Base-by-base conservation (phyloP, 306 rosid genomes). In the Gastrolobium bilobum region DNA sequence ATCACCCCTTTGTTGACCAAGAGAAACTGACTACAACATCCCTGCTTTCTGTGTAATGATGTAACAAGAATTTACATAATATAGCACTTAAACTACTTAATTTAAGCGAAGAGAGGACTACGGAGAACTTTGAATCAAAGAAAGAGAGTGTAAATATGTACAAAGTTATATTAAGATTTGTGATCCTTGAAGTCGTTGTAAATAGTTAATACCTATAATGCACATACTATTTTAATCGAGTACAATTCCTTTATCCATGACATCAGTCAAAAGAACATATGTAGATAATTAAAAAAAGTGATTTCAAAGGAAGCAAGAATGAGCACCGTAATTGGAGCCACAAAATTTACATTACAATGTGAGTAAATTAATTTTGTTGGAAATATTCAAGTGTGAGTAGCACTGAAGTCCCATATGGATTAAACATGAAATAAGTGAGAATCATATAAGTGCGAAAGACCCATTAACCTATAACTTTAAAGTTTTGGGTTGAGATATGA, bases 1-100 rank as follows among this genome's bases (percentile, higher is more conserved):
- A 72, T 73, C 92, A 91, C 65, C 90, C 88, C 3, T 89, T 93
- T 84, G 73, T 71, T 71, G 77, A 87, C 6, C 35, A 61, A 50
- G 88, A 79, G 74, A 61, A 60, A 44, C 86, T 53, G 34, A 40
- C 75, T 35, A 62, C 51, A 69, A 61, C 70, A 72, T 76, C 91
- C 29, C 78, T 91, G 13, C 89, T 89, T 77, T 73, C 88, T 39
- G 29, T 58, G 53, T 48, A 57, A 62, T 10, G 40, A 76, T 35
- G 43, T 57, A 5, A 72, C 35, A 6, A 44, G 40, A 68, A 68
- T 46, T 46, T 46, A 31, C 43, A 44, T 43, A 42, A 10, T 10
- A 11, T 10, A 53, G 44, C 52, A 38, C 65, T 52, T 52, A 37
- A 71, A 52, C n/a, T 54, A 26, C 3, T 4, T 37, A 69, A 35